Conservation (phyloP, 345 rosid species). For the Eucalyptus sp. region DNA sequence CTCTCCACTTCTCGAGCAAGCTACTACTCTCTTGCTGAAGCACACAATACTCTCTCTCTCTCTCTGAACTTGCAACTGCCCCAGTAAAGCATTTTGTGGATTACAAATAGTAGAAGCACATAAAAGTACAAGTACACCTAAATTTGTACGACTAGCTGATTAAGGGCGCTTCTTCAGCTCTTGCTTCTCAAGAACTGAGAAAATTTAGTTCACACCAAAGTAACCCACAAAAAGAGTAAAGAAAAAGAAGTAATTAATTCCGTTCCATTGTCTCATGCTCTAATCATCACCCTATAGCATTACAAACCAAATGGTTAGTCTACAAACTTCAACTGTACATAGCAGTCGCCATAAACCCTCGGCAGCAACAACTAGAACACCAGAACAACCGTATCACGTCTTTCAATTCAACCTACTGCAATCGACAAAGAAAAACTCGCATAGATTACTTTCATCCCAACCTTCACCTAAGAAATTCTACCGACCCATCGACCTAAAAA, state of each 20-base stretch:
- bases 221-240: not conserved
- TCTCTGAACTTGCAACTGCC: not conserved
- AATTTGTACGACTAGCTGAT: not conserved
- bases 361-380: not conserved
- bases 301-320: not conserved
- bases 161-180: not conserved
- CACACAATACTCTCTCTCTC: not conserved
- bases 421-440: not conserved
- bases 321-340: not conserved
- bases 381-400: not conserved
- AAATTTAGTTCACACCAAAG: not conserved
- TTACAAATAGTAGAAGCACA: not conserved
- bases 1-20: not conserved
- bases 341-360: not conserved
- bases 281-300: not conserved
- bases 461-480: not conserved
- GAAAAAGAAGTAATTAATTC: not conserved
- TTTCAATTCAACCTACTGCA: not conserved
- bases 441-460: not conserved
- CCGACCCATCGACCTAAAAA: not conserved
- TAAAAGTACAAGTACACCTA: not conserved
- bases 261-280: not conserved
- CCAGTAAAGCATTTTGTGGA: not conserved
- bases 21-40: not conserved
- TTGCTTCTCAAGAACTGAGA: not conserved